Base-by-base conservation (phyloP, 331 rosid genomes). In the Malus hybrid region DNA sequence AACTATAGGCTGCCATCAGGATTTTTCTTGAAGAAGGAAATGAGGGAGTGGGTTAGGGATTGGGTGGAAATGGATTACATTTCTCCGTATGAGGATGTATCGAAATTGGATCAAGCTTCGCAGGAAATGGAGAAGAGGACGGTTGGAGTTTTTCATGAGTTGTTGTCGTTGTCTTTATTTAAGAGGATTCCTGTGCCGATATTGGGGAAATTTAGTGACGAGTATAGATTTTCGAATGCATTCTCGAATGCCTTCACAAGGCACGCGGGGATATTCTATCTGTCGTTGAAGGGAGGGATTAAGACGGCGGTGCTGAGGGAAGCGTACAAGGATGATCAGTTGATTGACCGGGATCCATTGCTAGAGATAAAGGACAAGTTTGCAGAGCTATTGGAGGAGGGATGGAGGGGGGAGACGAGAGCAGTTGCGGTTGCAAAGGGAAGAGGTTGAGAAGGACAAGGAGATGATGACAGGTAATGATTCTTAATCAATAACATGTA, bases 41-140 rank as follows among this genome's bases (percentile, higher is more conserved):
- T 93, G 97, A 85, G 92, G 80, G 96, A 91, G 75, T 91, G 98
- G 96, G 77, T 86, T 24, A 86, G 96, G 93, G 97, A 91, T 77
- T 93, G 96, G 91, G 32, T 93, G 84, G 98, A 93, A 80, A 85
- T 90, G 62, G 88, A 89, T 52, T 87, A 86, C 36, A 30, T 89
- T 1, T 93, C 96, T 0, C 98, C 97, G 1, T 93, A 89, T 61
- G 89, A 77, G 71, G 90, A 90, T 66, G 88, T 74, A 13, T 82
- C 86, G 0, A 78, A 78, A 75, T 80, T 91, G 70, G 89, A 86
- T 57, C 96, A 90, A 75, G 78, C 87, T 8, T 88, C 93, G 0
- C 83, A 80, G 8, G 93, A 90, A 71, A 93, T 89, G 97, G 98
- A 93, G 92, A 89, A 91, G 92, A 84, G 96, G 74, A 79, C 79